These are phyloP conservation scores for Penstemon eatonii DNA, from an alignment of 257 asterid genomes.

Conservation along the genomic window DNA sequence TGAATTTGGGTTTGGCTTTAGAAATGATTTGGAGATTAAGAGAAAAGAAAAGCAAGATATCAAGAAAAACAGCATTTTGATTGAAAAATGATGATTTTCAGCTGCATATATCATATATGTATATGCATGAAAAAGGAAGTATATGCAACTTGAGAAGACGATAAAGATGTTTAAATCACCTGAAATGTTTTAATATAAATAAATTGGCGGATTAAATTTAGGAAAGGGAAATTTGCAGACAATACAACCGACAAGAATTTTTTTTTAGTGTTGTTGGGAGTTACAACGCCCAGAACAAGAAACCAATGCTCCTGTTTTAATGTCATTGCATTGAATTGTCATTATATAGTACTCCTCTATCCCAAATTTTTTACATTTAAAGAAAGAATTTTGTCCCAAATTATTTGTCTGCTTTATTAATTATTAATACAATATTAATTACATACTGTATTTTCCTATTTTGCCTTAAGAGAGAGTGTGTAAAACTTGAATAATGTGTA, in stretches of 20 bases:
- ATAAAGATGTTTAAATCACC: conserved; percentile 41
- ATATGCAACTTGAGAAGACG: conserved; percentile 14
- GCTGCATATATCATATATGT: conserved; percentile 24
- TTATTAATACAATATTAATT: too few species aligned
- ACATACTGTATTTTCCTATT: too few species aligned
- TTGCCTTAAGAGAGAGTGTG: too few species aligned
- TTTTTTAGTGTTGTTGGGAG: conserved; percentile 45
- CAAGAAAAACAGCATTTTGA: conserved; percentile 58
- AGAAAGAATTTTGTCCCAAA: too few species aligned
- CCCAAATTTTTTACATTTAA: too few species aligned
- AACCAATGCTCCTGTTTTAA: conserved; percentile 31
- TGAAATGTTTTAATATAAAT: conserved; percentile 25
- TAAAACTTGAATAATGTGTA: too few species aligned
- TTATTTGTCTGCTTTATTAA: too few species aligned
- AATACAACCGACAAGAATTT: conserved; percentile 48
- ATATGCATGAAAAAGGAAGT: conserved; percentile 36
- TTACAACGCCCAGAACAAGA: conserved; percentile 53
- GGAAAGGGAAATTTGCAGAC: conserved; percentile 39
- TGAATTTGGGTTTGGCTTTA: conserved; percentile 36
- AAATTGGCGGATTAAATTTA: conserved; percentile 27
- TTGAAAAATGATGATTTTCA: neutral
- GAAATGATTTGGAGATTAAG: conserved; percentile 47
- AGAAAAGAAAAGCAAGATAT: conserved; percentile 64
- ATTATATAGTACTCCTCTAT: neutral
- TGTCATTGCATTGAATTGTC: conserved; percentile 39